Evolutionary conservation across 1,139 yeast genomes (phyloP).

Genomic region (Debaryomyces singareniensis): DNA sequence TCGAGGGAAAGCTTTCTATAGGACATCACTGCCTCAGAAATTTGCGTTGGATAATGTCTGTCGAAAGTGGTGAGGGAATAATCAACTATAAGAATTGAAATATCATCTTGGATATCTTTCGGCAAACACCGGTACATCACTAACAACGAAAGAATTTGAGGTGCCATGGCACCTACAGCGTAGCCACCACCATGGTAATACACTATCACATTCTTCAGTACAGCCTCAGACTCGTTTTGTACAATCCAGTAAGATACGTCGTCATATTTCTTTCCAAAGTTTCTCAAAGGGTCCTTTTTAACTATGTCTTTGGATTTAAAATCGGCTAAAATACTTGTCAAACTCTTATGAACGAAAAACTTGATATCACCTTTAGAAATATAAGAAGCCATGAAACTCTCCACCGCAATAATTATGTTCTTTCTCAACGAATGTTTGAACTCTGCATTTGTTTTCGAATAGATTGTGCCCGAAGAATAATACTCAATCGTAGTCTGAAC

Average conservation of each 20-base stretch:
- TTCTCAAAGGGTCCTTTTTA: constrained; percentile 4
- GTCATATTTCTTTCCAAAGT: constrained; percentile 22
- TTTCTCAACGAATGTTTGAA: constrained; percentile 24
- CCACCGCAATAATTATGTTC: constrained; percentile 22
- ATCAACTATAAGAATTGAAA: constrained; percentile 30
- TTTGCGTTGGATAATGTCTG: constrained; percentile 32
- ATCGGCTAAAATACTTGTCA: constrained; percentile 7
- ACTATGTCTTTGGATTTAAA: constrained; percentile 11
- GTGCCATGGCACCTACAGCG: constrained; percentile 21
- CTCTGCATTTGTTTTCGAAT: constrained; percentile 23
- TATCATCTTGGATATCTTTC: constrained; percentile 10
- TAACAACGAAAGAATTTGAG: constrained; percentile 20
- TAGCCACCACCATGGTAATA: constrained; percentile 43
- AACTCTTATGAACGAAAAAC: constrained; percentile 8
- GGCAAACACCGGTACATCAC: constrained; percentile 19
- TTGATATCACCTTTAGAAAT: constrained; percentile 3
- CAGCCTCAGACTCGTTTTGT: constrained; percentile 10
- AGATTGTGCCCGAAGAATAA: constrained; percentile 27
- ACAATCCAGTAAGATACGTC: constrained; percentile 25
- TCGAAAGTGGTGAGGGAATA: constrained; percentile 29
- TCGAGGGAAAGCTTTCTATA: constrained; percentile 20
- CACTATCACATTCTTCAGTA: constrained; percentile 9
- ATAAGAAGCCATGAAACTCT: constrained; percentile 20
- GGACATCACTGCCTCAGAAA: constrained; percentile 25
- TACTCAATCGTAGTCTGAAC: constrained; percentile 16